Evolutionary conservation across 768 basidiomycete species (phyloP).

Genomic region (Ramaria sp.): DNA sequence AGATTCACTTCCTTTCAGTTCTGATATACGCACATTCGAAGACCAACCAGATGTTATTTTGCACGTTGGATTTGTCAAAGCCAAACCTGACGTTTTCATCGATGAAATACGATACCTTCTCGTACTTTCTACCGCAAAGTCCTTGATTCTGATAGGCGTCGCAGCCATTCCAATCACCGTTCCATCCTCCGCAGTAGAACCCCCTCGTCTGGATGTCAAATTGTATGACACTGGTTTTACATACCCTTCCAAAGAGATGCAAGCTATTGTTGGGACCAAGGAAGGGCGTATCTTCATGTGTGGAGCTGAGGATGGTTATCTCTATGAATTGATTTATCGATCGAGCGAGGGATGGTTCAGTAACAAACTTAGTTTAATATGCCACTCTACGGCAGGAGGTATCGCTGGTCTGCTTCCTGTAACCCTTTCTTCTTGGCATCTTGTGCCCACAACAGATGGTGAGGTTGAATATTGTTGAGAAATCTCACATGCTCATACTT

Average conservation of each 20-base stretch:
- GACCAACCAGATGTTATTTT: slow-evolving; percentile 88
- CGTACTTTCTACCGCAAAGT: slow-evolving; percentile 80
- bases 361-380: slow-evolving; percentile 73
- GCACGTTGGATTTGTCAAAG: slow-evolving; percentile 78
- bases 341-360: slow-evolving; percentile 89
- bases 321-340: slow-evolving; percentile 91
- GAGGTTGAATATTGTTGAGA: slow-evolving; percentile 7
- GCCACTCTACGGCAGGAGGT: slow-evolving; percentile 66
- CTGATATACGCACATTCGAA: slow-evolving; percentile 84
- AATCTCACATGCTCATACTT: not conserved
- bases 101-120: slow-evolving; percentile 85
- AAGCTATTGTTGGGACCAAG: slow-evolving; percentile 63
- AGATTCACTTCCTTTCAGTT: slow-evolving; percentile 30
- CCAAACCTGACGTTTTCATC: slow-evolving; percentile 79
- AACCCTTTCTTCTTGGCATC: slow-evolving; percentile 34
- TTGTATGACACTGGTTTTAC: slow-evolving; percentile 61
- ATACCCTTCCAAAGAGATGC: slow-evolving; percentile 54
- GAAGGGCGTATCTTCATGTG: slow-evolving; percentile 90
- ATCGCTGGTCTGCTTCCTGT: slow-evolving; percentile 73
- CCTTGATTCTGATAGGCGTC: slow-evolving; percentile 77
- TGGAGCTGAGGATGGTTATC: slow-evolving; percentile 71
- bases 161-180: slow-evolving; percentile 15
- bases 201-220: slow-evolving; percentile 58
- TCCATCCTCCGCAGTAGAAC: slow-evolving; percentile 31
- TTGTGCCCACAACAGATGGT: slow-evolving; percentile 50